phyloP scores from a whole-genome alignment of 257 asterid genomes.

The Solanum rostratum region DNA sequence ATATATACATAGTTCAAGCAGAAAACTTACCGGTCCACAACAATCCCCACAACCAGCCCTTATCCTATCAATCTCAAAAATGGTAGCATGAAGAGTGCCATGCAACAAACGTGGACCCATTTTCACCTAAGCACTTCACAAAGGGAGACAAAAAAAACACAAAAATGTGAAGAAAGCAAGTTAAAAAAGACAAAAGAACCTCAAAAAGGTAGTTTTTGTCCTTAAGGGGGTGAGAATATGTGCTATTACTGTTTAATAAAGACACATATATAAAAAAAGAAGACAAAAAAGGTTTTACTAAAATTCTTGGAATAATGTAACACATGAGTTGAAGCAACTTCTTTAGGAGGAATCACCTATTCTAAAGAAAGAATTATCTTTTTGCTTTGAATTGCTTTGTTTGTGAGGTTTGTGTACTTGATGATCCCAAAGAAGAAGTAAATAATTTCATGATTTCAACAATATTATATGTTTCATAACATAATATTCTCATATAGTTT shows the following conservation, averaged over 20 bases:
- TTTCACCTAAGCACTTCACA: background rate
- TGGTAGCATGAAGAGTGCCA: slow-evolving; percentile 60
- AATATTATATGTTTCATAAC: background rate
- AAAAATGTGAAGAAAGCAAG: background rate
- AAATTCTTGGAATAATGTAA: background rate
- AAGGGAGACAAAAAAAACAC: background rate
- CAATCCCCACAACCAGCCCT: slow-evolving; percentile 32
- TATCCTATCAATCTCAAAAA: slow-evolving; percentile 42
- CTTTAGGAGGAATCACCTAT: background rate
- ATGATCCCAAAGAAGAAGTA: background rate
- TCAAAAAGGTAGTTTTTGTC: background rate
- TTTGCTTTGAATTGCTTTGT: slow-evolving; percentile 1
- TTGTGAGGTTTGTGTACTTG: background rate
- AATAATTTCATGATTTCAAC: background rate
- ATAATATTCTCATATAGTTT: no score
- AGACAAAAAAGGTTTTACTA: background rate
- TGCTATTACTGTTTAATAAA: background rate
- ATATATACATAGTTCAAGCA: background rate
- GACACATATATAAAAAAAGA: background rate
- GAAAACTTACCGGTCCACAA: slow-evolving; percentile 33
- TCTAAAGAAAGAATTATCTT: slow-evolving; percentile 22
- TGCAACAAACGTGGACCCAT: slow-evolving; percentile 60
- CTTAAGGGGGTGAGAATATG: background rate
- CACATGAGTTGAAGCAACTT: background rate
- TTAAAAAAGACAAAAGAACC: background rate